These are phyloP conservation scores for Skeletonema menzelii DNA, from an alignment of 108 stramenopile genomes.

Conservation along the genomic window DNA sequence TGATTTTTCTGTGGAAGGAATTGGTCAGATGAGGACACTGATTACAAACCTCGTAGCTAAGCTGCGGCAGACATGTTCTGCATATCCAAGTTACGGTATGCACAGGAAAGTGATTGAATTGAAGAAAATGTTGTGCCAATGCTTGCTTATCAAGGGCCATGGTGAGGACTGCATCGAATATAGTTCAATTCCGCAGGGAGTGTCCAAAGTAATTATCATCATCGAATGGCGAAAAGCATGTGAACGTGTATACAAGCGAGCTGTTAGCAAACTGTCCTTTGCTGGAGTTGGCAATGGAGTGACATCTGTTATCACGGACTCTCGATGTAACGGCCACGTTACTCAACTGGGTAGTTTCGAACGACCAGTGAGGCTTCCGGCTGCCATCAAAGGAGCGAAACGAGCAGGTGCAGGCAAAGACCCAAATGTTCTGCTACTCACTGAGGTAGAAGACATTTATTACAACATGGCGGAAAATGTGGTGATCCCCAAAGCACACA, in stretches of 20 bases:
- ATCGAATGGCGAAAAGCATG: constrained; percentile 75
- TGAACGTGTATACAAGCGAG: constrained; percentile 78
- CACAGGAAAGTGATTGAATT: constrained; percentile 19
- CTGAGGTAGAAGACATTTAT: constrained; percentile 66
- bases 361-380: constrained; percentile 82
- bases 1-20: constrained; percentile 5
- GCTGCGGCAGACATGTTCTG: constrained; percentile 17
- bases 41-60: constrained; percentile 29
- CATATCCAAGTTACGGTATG: not conserved
- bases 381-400: constrained; percentile 80
- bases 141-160: constrained; percentile 53
- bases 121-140: constrained; percentile 32
- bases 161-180: constrained; percentile 57
- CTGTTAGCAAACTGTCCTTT: constrained; percentile 39
- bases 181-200: constrained; percentile 8
- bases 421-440: constrained; percentile 44
- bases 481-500: constrained; percentile 73
- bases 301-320: constrained; percentile 71
- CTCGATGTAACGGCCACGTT: constrained; percentile 79
- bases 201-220: constrained; percentile 24
- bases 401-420: constrained; percentile 63
- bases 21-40: constrained; percentile 19
- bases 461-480: constrained; percentile 67
- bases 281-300: constrained; percentile 56
- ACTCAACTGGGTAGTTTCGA: constrained; percentile 78